Evolutionary conservation across 208 protist species (phyloP).

Genomic region (Acanthamoeba healyi): DNA sequence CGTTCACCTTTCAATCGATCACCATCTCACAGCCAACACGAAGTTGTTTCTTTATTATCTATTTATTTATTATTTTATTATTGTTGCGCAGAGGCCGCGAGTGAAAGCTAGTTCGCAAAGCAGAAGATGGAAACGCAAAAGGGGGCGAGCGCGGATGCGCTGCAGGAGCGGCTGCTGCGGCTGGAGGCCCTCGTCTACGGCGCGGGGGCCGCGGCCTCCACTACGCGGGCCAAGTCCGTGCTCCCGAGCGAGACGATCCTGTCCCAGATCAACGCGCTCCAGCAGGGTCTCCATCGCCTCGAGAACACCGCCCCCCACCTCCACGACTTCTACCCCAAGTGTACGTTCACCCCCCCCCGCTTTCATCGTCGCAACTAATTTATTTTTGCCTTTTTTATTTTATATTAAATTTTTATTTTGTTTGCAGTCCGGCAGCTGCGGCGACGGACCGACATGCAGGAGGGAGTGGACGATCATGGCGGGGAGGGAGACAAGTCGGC

Average conservation of each 20-base stretch:
- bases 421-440: constrained; percentile 4
- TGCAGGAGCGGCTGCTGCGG: constrained; percentile 30
- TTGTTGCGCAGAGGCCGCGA: too few relatives aligned
- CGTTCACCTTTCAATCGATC: too few relatives aligned
- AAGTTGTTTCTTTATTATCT: too few relatives aligned
- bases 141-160: neutral
- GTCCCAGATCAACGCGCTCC: neutral
- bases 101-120: too few relatives aligned
- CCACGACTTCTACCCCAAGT: constrained; percentile 45
- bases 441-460: neutral
- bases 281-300: neutral
- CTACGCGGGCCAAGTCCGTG: neutral
- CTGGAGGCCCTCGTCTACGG: neutral
- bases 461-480: neutral
- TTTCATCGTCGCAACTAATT: neutral
- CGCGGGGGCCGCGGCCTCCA: neutral
- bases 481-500: neutral
- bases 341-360: neutral
- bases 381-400: neutral
- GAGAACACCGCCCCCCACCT: constrained; percentile 46
- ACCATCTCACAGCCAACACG: too few relatives aligned
- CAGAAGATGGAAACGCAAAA: constrained; percentile 16
- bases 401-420: neutral
- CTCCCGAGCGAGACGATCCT: constrained; percentile 16
- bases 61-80: too few relatives aligned